Percentiles rank a stretch among this genome's conserved stretches.
Evolutionary conservation across 345 rosid genomes (phyloP).

Genomic region (Pistacia atlantica): DNA sequence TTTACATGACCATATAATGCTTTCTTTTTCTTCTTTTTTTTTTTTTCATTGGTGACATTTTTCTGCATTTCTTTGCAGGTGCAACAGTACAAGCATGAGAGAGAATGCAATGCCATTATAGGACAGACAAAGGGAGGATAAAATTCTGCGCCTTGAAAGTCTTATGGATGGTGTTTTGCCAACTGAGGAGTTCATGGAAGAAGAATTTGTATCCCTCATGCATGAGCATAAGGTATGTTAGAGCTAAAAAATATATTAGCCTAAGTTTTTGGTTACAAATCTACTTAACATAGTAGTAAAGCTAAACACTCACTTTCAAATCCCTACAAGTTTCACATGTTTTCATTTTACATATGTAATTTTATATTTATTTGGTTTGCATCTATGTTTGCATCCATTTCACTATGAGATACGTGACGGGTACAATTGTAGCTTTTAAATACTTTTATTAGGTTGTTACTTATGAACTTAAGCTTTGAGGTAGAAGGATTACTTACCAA

Average conservation of each 20-base stretch:
- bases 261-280: too few species aligned
- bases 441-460: background rate
- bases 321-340: background rate
- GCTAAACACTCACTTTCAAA: background rate
- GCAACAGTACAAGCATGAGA: conserved; percentile 97
- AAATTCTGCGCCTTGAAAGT: conserved; percentile 89
- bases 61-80: conserved; percentile 53
- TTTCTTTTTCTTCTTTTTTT: too few species aligned
- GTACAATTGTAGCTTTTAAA: background rate
- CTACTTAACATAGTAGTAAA: background rate
- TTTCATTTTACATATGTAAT: background rate
- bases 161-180: conserved; percentile 98
- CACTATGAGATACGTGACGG: background rate
- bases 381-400: background rate
- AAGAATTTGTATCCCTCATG: conserved; percentile 71
- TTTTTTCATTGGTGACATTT: conserved; percentile 20
- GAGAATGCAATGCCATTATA: conserved; percentile 93
- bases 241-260: too few species aligned
- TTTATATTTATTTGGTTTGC: too few species aligned
- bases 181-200: conserved; percentile 81
- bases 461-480: too few species aligned
- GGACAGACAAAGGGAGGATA: conserved; percentile 91
- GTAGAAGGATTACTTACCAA: background rate
- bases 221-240: conserved; percentile 72
- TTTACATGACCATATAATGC: too few species aligned